Conservation (phyloP, 1,139 yeast genomes). For the Hyphopichia wangnamkhiaoensis region DNA sequence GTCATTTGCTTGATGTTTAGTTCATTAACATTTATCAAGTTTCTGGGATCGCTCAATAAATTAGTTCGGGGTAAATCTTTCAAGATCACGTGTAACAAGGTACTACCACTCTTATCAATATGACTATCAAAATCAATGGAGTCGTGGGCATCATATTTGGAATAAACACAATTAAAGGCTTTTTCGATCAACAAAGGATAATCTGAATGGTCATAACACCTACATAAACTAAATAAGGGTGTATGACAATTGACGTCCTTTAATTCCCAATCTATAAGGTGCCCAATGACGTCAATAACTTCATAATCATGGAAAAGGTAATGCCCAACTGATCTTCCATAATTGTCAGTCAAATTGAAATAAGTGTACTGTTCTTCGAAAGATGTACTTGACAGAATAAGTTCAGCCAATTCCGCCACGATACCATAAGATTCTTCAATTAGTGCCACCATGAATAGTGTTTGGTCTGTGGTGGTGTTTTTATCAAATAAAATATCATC, state of each 20-base stretch:
- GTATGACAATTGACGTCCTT: constrained; percentile 73
- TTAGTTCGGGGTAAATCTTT: constrained; percentile 42
- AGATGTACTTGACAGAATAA: constrained; percentile 45
- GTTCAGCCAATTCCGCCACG: constrained; percentile 47
- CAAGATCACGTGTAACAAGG: constrained; percentile 69
- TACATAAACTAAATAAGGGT: constrained; percentile 72
- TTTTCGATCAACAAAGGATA: constrained; percentile 52
- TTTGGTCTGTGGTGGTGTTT: constrained; percentile 50
- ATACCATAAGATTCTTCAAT: constrained; percentile 53
- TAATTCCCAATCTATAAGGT: constrained; percentile 66
- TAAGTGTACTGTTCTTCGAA: constrained; percentile 49
- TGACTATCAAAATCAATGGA: constrained; percentile 58
- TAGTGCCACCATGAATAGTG: constrained; percentile 62
- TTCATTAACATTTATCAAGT: constrained; percentile 59
- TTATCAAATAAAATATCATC: constrained; percentile 71
- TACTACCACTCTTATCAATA: constrained; percentile 71
- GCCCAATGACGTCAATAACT: constrained; percentile 57
- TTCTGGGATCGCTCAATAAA: constrained; percentile 31
- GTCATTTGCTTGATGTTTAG: constrained; percentile 61
- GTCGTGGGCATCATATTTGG: constrained; percentile 33
- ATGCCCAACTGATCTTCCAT: constrained; percentile 70
- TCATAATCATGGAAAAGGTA: constrained; percentile 63
- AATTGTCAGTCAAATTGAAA: constrained; percentile 50
- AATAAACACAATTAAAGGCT: constrained; percentile 48
- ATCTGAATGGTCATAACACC: constrained; percentile 78